Evolutionary conservation across 805 yeast genomes (phyloP).

Genomic region (Priceomyces medius): DNA sequence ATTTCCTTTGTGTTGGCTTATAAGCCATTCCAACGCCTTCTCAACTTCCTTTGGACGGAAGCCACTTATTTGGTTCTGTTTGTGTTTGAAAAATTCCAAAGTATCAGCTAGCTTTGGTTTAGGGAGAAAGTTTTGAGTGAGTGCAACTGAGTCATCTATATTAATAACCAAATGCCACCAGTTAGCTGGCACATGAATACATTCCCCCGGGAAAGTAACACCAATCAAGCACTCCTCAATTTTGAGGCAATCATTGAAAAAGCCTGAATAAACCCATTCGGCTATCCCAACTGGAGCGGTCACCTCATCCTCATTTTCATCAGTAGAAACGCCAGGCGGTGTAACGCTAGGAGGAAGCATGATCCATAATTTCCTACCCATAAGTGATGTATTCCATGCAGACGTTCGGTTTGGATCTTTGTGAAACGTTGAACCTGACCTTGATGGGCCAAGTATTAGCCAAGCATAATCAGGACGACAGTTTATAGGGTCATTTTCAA

Average conservation of each 20-base stretch:
- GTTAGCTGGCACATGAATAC: conserved; percentile 88
- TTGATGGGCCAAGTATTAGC: conserved; percentile 79
- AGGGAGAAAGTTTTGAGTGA: conserved; percentile 89
- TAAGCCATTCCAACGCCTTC: conserved; percentile 24
- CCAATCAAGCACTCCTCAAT: conserved; percentile 64
- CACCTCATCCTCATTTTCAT: conserved; percentile 78
- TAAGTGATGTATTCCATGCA: conserved; percentile 83
- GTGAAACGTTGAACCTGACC: conserved; percentile 89
- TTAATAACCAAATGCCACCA: conserved; percentile 98
- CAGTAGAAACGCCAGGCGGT: conserved; percentile 86
- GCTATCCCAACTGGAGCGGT: conserved; percentile 91
- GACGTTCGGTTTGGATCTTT: conserved; percentile 89
- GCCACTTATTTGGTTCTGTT: conserved; percentile 74
- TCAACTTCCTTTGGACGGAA: conserved; percentile 60
- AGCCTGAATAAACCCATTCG: conserved; percentile 86
- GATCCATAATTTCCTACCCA: conserved; percentile 81
- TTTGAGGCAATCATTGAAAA: conserved; percentile 64
- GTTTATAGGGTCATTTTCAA: conserved; percentile 30
- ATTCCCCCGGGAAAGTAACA: conserved; percentile 77
- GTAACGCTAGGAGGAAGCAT: conserved; percentile 76
- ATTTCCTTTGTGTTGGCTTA: conserved; percentile 9
- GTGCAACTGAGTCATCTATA: conserved; percentile 75
- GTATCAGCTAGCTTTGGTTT: conserved; percentile 57
- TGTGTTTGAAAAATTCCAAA: conserved; percentile 64
- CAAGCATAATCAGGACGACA: conserved; percentile 91